Evolutionary conservation across 768 basidiomycete species (phyloP).

Genomic region (Rhizopogon vesiculosus): DNA sequence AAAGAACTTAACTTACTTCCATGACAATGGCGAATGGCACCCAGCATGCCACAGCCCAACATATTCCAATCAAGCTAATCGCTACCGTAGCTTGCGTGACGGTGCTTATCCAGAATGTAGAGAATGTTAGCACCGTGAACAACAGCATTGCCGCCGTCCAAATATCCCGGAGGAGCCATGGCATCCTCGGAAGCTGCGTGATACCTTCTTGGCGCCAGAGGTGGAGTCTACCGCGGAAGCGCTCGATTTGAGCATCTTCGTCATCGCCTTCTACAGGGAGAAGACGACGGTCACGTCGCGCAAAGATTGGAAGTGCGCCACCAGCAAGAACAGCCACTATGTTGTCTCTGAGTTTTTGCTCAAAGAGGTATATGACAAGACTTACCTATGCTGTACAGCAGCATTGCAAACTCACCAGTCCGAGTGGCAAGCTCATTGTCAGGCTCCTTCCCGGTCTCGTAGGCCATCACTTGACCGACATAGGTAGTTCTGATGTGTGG

Average conservation of each 20-base stretch:
- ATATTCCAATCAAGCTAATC: slow-evolving; percentile 84
- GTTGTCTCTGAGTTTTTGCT: neutral
- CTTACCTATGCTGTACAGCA: slow-evolving; percentile 83
- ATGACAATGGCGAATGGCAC: slow-evolving; percentile 96
- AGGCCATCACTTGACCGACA: slow-evolving; percentile 90
- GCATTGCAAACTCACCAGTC: slow-evolving; percentile 83
- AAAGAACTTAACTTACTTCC: slow-evolving; percentile 68
- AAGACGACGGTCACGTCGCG: slow-evolving; percentile 76
- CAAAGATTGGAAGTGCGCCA: slow-evolving; percentile 72
- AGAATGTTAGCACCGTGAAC: slow-evolving; percentile 74
- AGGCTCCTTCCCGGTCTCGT: slow-evolving; percentile 68
- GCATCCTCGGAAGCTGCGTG: slow-evolving; percentile 76
- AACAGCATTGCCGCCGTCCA: slow-evolving; percentile 87
- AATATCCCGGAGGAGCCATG: slow-evolving; percentile 88
- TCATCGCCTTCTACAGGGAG: slow-evolving; percentile 64
- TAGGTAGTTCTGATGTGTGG: slow-evolving; percentile 70
- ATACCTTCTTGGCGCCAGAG: slow-evolving; percentile 86
- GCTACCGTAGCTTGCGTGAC: slow-evolving; percentile 78
- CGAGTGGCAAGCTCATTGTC: slow-evolving; percentile 81
- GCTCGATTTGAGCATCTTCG: slow-evolving; percentile 68
- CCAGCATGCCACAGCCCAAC: slow-evolving; percentile 99
- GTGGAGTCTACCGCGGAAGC: slow-evolving; percentile 65
- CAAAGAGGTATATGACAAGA: neutral
- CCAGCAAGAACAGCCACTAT: slow-evolving; percentile 86
- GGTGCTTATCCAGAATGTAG: slow-evolving; percentile 83